Percentiles rank a stretch among this genome's conserved stretches.
Evolutionary conservation across 164 flowering plant genomes (phyloP).

Genomic region (Protea cynaroides): DNA sequence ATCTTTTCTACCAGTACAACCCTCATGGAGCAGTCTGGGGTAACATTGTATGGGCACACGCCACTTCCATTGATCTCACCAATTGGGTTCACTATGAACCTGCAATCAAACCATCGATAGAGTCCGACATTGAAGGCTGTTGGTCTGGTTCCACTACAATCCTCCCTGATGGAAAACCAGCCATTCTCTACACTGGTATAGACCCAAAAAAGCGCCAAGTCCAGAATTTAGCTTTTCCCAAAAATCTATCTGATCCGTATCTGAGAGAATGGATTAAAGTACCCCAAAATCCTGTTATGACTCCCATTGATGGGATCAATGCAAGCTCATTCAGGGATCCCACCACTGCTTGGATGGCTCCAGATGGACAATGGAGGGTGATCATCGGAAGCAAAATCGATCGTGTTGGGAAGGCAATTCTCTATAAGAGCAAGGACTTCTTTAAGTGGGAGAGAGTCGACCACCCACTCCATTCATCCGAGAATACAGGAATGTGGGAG

Average conservation of each 20-base stretch:
- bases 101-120: conserved; percentile 45
- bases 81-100: conserved; percentile 44
- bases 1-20: conserved; percentile 79
- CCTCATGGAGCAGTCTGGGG: conserved; percentile 68
- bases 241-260: conserved; percentile 50
- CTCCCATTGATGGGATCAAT: conserved; percentile 32
- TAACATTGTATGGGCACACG: conserved; percentile 72
- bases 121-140: conserved; percentile 48
- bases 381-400: conserved; percentile 44
- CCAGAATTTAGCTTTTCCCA: conserved; percentile 59
- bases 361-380: conserved; percentile 43
- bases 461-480: conserved; percentile 36
- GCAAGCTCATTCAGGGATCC: conserved; percentile 67
- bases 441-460: conserved; percentile 33
- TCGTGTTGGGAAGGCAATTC: conserved; percentile 37
- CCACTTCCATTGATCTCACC: conserved; percentile 55
- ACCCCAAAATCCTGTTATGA: conserved; percentile 50
- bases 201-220: conserved; percentile 37
- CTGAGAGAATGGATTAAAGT: conserved; percentile 58
- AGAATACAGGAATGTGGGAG: conserved; percentile 66
- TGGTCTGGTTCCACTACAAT: conserved; percentile 78
- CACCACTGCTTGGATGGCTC: conserved; percentile 63
- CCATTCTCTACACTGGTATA: conserved; percentile 59
- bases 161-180: conserved; percentile 41
- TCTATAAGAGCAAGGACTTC: conserved; percentile 56